Evolutionary conservation across 176 grass and related monocot genomes (phyloP).

Genomic region (Avena eriantha): DNA sequence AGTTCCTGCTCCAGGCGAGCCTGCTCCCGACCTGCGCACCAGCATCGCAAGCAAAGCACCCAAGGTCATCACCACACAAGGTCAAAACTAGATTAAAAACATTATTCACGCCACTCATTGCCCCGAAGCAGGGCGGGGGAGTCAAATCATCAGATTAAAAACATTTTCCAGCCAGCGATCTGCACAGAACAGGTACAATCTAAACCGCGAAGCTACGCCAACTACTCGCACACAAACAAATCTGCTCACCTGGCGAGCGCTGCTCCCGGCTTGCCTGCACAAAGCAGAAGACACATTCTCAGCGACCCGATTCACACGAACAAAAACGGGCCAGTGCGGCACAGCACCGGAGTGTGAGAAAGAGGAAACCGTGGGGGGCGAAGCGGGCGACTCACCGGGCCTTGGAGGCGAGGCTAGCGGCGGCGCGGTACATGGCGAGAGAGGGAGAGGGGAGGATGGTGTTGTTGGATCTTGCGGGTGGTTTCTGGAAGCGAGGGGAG

Average conservation of each 20-base stretch:
- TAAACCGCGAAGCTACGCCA: not conserved
- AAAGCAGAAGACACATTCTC: slow-evolving; percentile 16
- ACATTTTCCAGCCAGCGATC: not conserved
- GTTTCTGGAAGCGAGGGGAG: not conserved
- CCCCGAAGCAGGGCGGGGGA: not conserved
- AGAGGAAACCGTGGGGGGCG: not conserved
- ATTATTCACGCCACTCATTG: not conserved
- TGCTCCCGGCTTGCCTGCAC: slow-evolving; percentile 64
- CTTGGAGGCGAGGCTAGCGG: slow-evolving; percentile 66
- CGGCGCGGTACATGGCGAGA: slow-evolving; percentile 71
- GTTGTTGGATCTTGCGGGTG: slow-evolving; percentile 3
- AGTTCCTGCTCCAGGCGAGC: slow-evolving; percentile 77
- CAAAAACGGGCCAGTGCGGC: not conserved
- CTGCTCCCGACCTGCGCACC: slow-evolving; percentile 71
- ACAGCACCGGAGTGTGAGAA: not conserved
- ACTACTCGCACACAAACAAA: not conserved
- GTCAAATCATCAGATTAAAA: not conserved
- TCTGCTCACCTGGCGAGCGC: slow-evolving; percentile 57
- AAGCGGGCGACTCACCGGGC: slow-evolving; percentile 49
- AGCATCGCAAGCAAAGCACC: slow-evolving; percentile 21
- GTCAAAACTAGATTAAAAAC: not conserved
- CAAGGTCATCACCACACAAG: not conserved
- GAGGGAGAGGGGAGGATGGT: not conserved
- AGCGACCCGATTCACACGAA: slow-evolving; percentile 13
- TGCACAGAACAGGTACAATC: not conserved